Percentiles rank a stretch among this genome's conserved stretches.
phyloP scores from a whole-genome alignment of 768 basidiomycete genomes.

The Suillus fuscotomentosus region DNA sequence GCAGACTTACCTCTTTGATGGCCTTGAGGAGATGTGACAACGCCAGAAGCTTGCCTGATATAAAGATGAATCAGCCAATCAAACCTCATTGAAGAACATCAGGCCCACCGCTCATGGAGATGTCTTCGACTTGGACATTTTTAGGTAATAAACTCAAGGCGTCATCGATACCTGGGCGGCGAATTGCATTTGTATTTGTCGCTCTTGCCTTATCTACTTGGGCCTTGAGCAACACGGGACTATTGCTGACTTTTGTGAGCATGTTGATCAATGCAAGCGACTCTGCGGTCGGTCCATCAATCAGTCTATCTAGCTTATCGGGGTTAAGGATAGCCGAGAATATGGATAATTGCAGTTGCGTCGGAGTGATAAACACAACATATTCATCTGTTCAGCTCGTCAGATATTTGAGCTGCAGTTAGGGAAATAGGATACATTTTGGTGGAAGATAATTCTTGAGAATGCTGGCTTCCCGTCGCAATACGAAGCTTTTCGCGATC shows the following conservation, averaged over 20 bases:
- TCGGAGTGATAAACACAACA: slow-evolving; percentile 94
- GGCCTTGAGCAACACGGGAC: slow-evolving; percentile 84
- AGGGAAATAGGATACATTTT: slow-evolving; percentile 58
- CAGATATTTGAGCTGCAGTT: slow-evolving; percentile 3
- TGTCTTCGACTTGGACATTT: slow-evolving; percentile 60
- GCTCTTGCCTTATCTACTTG: slow-evolving; percentile 61
- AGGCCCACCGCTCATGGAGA: slow-evolving; percentile 72
- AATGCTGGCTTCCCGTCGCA: slow-evolving; percentile 84
- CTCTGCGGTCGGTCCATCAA: slow-evolving; percentile 70
- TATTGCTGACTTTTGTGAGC: slow-evolving; percentile 90
- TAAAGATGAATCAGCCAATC: slow-evolving; percentile 8
- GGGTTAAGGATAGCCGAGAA: slow-evolving; percentile 75
- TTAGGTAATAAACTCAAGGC: slow-evolving; percentile 64
- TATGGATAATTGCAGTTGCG: slow-evolving; percentile 76
- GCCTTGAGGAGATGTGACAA: slow-evolving; percentile 61
- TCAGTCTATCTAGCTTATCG: slow-evolving; percentile 64
- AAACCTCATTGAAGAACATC: not conserved
- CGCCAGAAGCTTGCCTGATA: slow-evolving; percentile 69
- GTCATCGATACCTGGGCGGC: slow-evolving; percentile 52
- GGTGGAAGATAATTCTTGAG: slow-evolving; percentile 86
- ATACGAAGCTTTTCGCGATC: slow-evolving; percentile 84
- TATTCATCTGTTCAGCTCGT: slow-evolving; percentile 73
- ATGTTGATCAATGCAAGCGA: slow-evolving; percentile 77
- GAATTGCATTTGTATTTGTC: slow-evolving; percentile 40
- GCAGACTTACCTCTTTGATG: slow-evolving; percentile 51